Conservation (phyloP, 768 basidiomycete species). For the Lactarius deliciosus region DNA sequence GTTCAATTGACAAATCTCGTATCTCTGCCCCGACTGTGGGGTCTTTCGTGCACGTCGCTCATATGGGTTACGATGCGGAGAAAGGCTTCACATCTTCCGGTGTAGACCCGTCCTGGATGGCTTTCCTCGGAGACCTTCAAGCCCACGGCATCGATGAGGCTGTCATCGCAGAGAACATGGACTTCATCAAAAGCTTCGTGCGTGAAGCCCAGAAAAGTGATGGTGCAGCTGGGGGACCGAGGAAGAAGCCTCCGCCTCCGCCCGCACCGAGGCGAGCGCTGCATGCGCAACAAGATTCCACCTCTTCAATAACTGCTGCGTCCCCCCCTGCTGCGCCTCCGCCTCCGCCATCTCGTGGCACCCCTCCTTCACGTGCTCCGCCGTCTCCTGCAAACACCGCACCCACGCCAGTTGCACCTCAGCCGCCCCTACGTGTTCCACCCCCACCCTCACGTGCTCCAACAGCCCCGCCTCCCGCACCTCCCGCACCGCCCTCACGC, state of each 20-base stretch:
- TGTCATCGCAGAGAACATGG: slow-evolving; percentile 73
- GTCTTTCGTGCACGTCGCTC: slow-evolving; percentile 87
- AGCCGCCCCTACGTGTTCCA: slow-evolving; percentile 32
- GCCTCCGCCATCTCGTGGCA: slow-evolving; percentile 36
- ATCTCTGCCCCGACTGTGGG: slow-evolving; percentile 80
- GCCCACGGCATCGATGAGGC: slow-evolving; percentile 63
- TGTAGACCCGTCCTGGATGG: slow-evolving; percentile 88
- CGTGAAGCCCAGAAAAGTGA: slow-evolving; percentile 45
- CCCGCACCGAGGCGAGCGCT: slow-evolving; percentile 39
- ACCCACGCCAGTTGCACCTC: slow-evolving; percentile 36
- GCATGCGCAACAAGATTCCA: slow-evolving; percentile 34
- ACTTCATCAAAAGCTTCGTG: slow-evolving; percentile 86
- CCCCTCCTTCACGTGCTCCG: slow-evolving; percentile 36
- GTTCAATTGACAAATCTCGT: slow-evolving; percentile 89
- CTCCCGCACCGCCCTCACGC: slow-evolving; percentile 38
- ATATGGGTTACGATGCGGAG: slow-evolving; percentile 91
- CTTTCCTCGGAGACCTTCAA: slow-evolving; percentile 65
- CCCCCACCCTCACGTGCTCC: slow-evolving; percentile 39
- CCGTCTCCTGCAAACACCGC: slow-evolving; percentile 28
- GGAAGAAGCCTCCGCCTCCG: slow-evolving; percentile 38
- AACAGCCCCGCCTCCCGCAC: slow-evolving; percentile 34
- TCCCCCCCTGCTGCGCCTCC: slow-evolving; percentile 50
- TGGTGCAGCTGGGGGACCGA: slow-evolving; percentile 24
- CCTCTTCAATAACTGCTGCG: slow-evolving; percentile 32
- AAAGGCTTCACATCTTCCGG: slow-evolving; percentile 83